Evolutionary conservation across 1,284 basidiomycete species (phyloP).

Genomic region (Boletus sp.): DNA sequence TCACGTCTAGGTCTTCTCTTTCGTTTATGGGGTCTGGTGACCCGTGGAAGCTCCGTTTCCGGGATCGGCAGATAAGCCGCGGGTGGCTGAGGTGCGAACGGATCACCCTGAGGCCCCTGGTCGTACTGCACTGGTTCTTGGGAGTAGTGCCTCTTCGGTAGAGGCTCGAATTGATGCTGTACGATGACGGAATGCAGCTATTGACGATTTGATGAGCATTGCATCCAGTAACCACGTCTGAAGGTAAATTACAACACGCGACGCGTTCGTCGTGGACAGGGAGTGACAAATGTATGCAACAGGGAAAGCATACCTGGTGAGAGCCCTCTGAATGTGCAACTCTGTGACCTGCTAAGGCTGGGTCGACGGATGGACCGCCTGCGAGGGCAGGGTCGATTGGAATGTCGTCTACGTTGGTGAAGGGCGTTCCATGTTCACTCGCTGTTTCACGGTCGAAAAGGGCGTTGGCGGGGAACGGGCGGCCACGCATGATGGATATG

Average conservation of each 20-base stretch:
- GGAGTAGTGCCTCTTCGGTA: slow-evolving; percentile 31
- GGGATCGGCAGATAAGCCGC: slow-evolving; percentile 48
- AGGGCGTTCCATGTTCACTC: slow-evolving; percentile 53
- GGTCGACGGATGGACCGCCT: slow-evolving; percentile 45
- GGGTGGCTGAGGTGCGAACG: slow-evolving; percentile 63
- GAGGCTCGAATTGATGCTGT: slow-evolving; percentile 14
- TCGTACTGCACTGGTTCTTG: slow-evolving; percentile 48
- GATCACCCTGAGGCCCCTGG: slow-evolving; percentile 74
- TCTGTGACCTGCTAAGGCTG: slow-evolving; percentile 40
- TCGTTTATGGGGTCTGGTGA: slow-evolving; percentile 46
- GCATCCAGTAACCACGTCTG: slow-evolving; percentile 10
- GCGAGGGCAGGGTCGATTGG: slow-evolving; percentile 70
- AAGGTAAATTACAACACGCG: slow-evolving; percentile 42
- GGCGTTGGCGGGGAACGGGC: slow-evolving; percentile 52
- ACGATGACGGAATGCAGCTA: slow-evolving; percentile 20
- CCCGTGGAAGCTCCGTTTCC: slow-evolving; percentile 29
- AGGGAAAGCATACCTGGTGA: slow-evolving; percentile 32
- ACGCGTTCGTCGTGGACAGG: slow-evolving; percentile 40
- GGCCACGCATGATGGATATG: slow-evolving; percentile 47
- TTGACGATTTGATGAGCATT: slow-evolving; percentile 22
- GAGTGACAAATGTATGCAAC: slow-evolving; percentile 15
- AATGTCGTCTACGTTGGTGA: slow-evolving; percentile 55
- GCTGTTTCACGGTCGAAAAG: slow-evolving; percentile 48
- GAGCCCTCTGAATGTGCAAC: slow-evolving; percentile 5
- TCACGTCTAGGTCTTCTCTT: slow-evolving; percentile 53